Evolutionary conservation across 306 rosid genomes (phyloP).

Genomic region (Comarum palustre): DNA sequence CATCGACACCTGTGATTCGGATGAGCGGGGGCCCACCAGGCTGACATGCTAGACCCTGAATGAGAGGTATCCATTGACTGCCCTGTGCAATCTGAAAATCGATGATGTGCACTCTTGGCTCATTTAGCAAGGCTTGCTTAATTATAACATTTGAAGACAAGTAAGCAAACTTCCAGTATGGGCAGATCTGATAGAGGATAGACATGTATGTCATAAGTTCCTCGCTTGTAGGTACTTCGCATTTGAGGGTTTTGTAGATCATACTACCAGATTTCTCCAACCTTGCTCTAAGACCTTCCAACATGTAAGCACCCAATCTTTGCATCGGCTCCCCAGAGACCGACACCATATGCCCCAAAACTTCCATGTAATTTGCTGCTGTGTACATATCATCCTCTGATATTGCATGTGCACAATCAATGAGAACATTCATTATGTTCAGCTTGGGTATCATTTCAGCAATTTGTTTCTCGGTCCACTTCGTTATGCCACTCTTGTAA

Average conservation of each 20-base stretch:
- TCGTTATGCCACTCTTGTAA: conserved; percentile 29
- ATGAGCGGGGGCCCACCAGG: conserved; percentile 60
- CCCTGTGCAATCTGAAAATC: conserved; percentile 98
- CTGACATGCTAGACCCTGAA: conserved; percentile 52
- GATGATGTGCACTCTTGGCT: conserved; percentile 69
- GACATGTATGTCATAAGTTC: conserved; percentile 80
- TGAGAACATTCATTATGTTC: conserved; percentile 50
- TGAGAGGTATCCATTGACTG: conserved; percentile 62
- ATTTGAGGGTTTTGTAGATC: conserved; percentile 71
- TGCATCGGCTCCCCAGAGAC: conserved; percentile 73
- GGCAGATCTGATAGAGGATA: conserved; percentile 54
- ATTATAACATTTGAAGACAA: conserved; percentile 62
- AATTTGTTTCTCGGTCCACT: conserved; percentile 37
- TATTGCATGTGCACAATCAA: conserved; percentile 54
- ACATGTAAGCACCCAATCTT: conserved; percentile 87
- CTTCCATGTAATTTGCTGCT: conserved; percentile 53
- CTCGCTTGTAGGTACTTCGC: conserved; percentile 69
- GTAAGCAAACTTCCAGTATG: conserved; percentile 79
- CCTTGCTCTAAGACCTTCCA: conserved; percentile 92
- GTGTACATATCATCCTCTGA: conserved; percentile 36
- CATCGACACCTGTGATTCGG: conserved; percentile 81
- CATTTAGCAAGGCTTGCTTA: conserved; percentile 59
- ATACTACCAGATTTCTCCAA: conserved; percentile 73
- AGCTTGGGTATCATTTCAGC: conserved; percentile 46
- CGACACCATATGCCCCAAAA: conserved; percentile 72